Conservation (phyloP, 2,329 filamentous ascomycete genomes). For the Diaporthe destruens region DNA sequence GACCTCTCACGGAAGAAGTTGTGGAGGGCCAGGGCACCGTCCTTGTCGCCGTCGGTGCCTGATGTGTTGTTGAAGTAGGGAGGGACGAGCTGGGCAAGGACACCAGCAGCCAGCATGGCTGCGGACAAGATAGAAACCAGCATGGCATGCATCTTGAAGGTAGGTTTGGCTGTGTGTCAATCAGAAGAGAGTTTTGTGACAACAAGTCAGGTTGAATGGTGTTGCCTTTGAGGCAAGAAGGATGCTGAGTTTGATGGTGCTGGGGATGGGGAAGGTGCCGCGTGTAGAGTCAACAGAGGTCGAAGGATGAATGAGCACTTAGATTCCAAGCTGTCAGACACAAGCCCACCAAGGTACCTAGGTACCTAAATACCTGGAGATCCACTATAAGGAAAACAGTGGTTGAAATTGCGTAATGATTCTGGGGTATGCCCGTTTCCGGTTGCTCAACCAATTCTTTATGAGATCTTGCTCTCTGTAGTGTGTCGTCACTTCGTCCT, state of each 20-base stretch:
- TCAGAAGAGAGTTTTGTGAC: background rate
- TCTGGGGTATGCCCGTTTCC: background rate
- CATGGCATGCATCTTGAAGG: background rate
- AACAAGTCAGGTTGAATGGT: background rate
- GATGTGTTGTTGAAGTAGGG: background rate
- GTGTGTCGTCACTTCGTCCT: background rate
- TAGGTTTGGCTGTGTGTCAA: background rate
- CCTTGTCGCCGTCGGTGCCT: background rate
- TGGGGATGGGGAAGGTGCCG: background rate
- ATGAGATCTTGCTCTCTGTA: background rate
- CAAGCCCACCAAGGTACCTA: background rate
- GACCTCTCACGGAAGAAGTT: slow-evolving; percentile 6
- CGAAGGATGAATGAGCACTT: background rate
- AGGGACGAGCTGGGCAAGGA: slow-evolving; percentile 4
- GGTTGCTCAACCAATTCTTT: background rate
- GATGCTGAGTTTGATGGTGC: background rate
- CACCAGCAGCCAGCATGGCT: slow-evolving; percentile 13
- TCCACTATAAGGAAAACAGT: background rate
- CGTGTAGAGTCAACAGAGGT: background rate
- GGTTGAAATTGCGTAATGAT: background rate
- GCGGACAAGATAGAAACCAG: background rate
- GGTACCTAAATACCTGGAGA: no score
- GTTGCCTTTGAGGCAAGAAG: background rate
- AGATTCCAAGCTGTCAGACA: no score
- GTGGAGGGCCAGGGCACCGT: background rate